phyloP scores from a whole-genome alignment of 2,329 filamentous ascomycete genomes.

The Fusarium pseudograminearum region DNA sequence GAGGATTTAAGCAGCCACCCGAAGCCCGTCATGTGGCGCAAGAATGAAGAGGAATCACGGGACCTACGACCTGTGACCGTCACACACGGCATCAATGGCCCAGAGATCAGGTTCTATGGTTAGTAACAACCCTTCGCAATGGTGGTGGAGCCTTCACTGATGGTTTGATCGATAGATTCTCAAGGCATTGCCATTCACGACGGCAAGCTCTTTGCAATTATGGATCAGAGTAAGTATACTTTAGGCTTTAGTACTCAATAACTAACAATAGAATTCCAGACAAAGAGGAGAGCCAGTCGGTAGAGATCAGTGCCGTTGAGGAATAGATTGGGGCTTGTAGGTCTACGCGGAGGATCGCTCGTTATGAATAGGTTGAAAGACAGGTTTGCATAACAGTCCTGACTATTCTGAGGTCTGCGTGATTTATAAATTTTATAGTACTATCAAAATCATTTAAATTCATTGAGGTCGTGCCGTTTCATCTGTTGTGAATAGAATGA shows the following conservation, averaged over 20 bases:
- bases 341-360: not conserved
- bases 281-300: not conserved
- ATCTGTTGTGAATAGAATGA: not conserved
- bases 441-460: not conserved
- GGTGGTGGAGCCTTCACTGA: not conserved
- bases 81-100: not conserved
- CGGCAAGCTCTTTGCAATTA: constrained; percentile 2
- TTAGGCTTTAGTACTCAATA: rapidly evolving
- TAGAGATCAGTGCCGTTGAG: not conserved
- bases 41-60: not conserved
- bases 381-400: not conserved
- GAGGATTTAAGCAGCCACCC: constrained; percentile 14
- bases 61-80: constrained; percentile 5
- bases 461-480: not conserved
- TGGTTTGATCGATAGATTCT: not conserved
- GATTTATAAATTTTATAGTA: not conserved
- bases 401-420: not conserved
- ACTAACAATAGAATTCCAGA: not conserved
- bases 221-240: not conserved
- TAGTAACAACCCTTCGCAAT: not conserved
- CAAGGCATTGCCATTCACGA: not conserved
- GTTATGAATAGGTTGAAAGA: not conserved
- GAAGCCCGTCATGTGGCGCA: constrained; percentile 26
- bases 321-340: not conserved
- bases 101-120: constrained; percentile 22